A percentile compares a stretch with the other conserved stretches of the same genome.
Conservation (phyloP, 768 basidiomycete genomes). For the Rhodotorula kratochvilovae region DNA sequence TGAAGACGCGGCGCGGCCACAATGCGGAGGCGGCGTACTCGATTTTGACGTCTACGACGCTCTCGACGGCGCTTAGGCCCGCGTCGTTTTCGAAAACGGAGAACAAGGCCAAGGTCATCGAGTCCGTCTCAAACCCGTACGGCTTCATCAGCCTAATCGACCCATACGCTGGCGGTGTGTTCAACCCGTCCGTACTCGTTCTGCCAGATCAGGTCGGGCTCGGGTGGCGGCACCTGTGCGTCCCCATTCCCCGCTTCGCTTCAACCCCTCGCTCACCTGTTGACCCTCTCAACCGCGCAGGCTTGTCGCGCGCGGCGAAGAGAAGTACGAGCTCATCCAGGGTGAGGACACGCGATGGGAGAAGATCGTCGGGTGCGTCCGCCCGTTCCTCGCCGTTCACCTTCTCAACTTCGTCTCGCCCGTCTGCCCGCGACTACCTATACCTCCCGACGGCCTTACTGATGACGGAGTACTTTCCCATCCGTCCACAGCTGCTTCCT, state of each 20-base stretch:
- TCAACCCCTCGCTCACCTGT: too few relatives aligned
- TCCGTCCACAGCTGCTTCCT: slow-evolving; percentile 13
- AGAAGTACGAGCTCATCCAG: slow-evolving; percentile 23
- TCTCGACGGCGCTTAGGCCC: not conserved
- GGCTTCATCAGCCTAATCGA: slow-evolving; percentile 25
- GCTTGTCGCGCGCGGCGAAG: slow-evolving; percentile 19
- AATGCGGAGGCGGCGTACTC: not conserved
- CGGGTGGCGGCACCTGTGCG: slow-evolving; percentile 6
- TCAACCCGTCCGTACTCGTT: slow-evolving; percentile 14
- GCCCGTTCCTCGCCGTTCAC: not conserved
- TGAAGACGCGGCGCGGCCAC: not conserved
- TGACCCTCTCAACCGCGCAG: too few relatives aligned
- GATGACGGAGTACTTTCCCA: too few relatives aligned
- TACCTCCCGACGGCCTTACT: too few relatives aligned
- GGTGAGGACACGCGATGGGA: slow-evolving; percentile 25
- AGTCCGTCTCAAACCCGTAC: slow-evolving; percentile 18
- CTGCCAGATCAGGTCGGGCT: slow-evolving; percentile 11
- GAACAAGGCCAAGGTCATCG: slow-evolving; percentile 24
- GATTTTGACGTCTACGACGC: not conserved
- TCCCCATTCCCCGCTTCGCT: too few relatives aligned
- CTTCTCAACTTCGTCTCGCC: too few relatives aligned
- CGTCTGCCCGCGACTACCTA: too few relatives aligned
- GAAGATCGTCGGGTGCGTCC: slow-evolving; percentile 11
- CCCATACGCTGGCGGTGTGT: slow-evolving; percentile 15
- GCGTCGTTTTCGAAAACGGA: not conserved